Evolutionary conservation across 768 basidiomycete species (phyloP), one percentile per base, ranked within the genome.

Genomic region (Amyloporia xantha): DNA sequence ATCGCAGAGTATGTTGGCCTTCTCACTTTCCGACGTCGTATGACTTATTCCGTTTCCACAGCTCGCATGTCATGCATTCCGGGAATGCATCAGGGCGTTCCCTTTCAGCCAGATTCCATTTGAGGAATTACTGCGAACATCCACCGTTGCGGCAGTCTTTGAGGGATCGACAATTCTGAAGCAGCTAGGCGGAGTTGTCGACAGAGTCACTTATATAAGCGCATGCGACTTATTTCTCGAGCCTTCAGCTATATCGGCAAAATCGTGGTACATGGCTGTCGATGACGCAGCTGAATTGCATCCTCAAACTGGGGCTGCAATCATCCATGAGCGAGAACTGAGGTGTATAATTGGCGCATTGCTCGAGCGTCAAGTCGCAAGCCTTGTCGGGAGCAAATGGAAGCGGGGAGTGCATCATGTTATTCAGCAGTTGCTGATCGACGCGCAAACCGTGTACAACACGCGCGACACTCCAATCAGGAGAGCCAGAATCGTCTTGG

Each of bases 151-250:
- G 3, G 53, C 54, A 4, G 30, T 77, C 10, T 80, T 81, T 54
- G 67, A 66, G n/a, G 46, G 65, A 0, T 70, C 68, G 11, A 57
- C 70, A 23, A 57, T 67, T 1, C 63, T 78, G 28, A 79, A 74
- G 53, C 83, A 86, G 48, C 71, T 88, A 5, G 75, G 69, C 1
- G 62, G 67, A 6, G 73, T 89, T 36, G 56, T 91, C 15, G 85
- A 89, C 52, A 70, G 81, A 17, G 67, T 82, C 20, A 83, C 87
- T 0, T 84, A 82, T 50, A 70, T 85, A 20, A 83, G 77, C 11
- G 67, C 77, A 2, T 84, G 76, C 60, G 87, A 91, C 24, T 74
- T 91, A 4, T 67, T 86, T 24, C 66, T 84, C 41, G 55, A 68
- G 6, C 66, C 79, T 0, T 60, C 65, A 4, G 67, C 72, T 11